These are phyloP conservation scores for Larix kaempferi DNA, from an alignment of 75 land plant genomes.

Conservation along the genomic window DNA sequence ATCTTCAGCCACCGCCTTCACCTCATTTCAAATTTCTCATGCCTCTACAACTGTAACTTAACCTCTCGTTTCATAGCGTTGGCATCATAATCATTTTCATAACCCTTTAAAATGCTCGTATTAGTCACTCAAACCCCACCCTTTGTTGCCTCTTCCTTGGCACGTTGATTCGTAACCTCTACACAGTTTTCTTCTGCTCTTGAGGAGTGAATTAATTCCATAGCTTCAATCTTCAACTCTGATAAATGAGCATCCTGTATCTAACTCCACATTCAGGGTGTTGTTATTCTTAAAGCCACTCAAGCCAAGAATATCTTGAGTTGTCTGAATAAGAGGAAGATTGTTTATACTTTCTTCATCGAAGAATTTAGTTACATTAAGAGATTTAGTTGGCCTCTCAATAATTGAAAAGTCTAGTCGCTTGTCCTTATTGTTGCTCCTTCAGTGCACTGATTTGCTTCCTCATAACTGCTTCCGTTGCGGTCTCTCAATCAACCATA, in stretches of 20 bases:
- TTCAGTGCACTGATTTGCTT: neutral
- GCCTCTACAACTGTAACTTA: too few species aligned
- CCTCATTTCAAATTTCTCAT: too few species aligned
- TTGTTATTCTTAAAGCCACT: neutral
- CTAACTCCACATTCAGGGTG: neutral
- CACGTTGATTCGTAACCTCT: slow-evolving; percentile 57
- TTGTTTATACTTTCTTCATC: neutral
- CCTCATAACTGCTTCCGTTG: neutral
- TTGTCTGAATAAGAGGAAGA: neutral
- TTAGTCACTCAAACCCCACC: too few species aligned
- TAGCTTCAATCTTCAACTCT: slow-evolving; percentile 12
- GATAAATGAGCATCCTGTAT: neutral
- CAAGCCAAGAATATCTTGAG: neutral
- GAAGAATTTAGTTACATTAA: neutral
- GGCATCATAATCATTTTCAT: too few species aligned
- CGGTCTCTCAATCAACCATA: neutral
- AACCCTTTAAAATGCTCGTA: too few species aligned
- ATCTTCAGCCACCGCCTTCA: too few species aligned
- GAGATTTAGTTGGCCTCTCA: neutral
- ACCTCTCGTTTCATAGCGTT: too few species aligned
- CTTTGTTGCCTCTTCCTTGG: slow-evolving; percentile 50
- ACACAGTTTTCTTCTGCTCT: slow-evolving; percentile 46
- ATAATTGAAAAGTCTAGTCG: neutral
- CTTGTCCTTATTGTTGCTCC: neutral
- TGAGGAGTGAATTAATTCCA: slow-evolving; percentile 51